Base-by-base conservation (phyloP, 768 basidiomycete species). In the Phanerochaete carnosa region DNA sequence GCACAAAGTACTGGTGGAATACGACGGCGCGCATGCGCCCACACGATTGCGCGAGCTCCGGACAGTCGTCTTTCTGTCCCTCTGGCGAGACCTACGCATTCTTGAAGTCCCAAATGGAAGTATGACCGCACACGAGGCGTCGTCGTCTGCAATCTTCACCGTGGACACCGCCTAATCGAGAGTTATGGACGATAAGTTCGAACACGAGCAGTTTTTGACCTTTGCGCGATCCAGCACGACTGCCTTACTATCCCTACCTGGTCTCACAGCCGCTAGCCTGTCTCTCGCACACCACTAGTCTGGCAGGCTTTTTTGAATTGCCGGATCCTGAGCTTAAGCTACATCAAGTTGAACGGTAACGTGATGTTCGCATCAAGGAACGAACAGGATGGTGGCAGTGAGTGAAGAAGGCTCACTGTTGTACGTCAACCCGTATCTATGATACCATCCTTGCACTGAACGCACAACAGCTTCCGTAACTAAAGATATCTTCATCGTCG, bases 231-330 rank as follows among this genome's bases (percentile, higher is more conserved):
- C 71, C 32, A 77, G 77, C 64, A 85, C 86, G 84, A 72, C 79
- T 0, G 73, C 77, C 2, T 74, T 89, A 26, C 62, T 67, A 26
- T 75, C 77, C 28, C 82, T 89, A 65, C 75, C 75, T 29, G n/a
- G n/a, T n/a, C n/a, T n/a, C 88, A 87, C 66, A 85, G 82, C 65
- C 85, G 86, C 66, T 86, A 85, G 0, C 81, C 83, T 0, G 79
- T 86, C 60, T 81, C 81, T n/a, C n/a, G n/a, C 0, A 79, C 87
- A 50, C 79, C 82, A 51, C 71, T 75, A 32, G 65, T 88, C 23
- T 88, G 86, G 85, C 74, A 76, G 1, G 77, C 79, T 3, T 68
- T 88, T 56, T 65, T 81, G 62, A 80, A 74, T 62, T 79, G 77
- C 53, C 70, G 72, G 37, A 75, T 76, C 2, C n/a, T n/a, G n/a